Conservation (phyloP, 495 filamentous ascomycete genomes). For the Aspergillus carlsbadensis region DNA sequence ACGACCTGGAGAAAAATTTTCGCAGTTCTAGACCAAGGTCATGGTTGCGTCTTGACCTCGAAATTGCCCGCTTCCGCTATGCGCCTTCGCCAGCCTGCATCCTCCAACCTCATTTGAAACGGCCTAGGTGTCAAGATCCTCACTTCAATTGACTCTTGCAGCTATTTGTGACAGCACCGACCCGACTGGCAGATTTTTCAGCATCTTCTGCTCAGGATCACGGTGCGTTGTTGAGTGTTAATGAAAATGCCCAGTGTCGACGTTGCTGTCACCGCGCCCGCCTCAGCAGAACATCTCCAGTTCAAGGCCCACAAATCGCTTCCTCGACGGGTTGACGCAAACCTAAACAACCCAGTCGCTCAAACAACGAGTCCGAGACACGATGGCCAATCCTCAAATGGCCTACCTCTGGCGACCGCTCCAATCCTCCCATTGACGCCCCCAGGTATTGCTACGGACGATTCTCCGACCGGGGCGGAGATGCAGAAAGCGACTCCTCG, state of each 20-base stretch:
- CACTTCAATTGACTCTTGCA: constrained; percentile 7
- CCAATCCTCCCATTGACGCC: constrained; percentile 42
- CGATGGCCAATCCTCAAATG: constrained; percentile 19
- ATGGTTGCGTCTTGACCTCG: constrained; percentile 3
- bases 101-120: constrained; percentile 24
- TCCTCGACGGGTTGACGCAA: constrained; percentile 34
- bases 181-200: constrained; percentile 2
- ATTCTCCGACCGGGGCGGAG: constrained; percentile 16
- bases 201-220: neutral
- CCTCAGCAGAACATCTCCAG: constrained; percentile 28
- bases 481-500: constrained; percentile 24
- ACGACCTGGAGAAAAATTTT: neutral
- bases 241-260: constrained; percentile 40
- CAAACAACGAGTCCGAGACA: constrained; percentile 28
- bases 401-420: constrained; percentile 21
- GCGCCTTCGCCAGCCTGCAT: constrained; percentile 14
- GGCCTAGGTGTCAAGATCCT: constrained; percentile 21
- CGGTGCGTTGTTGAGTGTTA: constrained; percentile 18
- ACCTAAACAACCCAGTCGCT: constrained; percentile 24
- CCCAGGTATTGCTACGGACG: constrained; percentile 30
- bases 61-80: constrained; percentile 12
- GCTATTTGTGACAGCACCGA: constrained; percentile 10
- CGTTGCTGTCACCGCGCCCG: constrained; percentile 31
- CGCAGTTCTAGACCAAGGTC: neutral
- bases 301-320: constrained; percentile 49